Evolutionary conservation across 2,329 filamentous ascomycete genomes (phyloP), one percentile per base, ranked within the genome.

Genomic region (Phyllosticta ampelicida): DNA sequence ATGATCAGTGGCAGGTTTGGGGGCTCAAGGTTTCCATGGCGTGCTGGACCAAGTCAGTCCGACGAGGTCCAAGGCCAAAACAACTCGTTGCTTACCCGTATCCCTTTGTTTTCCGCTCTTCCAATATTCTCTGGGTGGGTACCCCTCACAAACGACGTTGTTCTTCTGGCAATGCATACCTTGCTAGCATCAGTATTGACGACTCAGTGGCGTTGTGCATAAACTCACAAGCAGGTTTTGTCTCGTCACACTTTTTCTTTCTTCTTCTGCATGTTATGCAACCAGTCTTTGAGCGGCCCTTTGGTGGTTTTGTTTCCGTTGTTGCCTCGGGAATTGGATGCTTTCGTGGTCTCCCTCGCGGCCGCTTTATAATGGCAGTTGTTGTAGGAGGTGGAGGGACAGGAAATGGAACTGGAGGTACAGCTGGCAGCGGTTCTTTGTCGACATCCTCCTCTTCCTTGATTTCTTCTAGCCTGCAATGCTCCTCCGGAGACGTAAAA

Each of bases 141-240:
- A 96, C 11, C 90, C 90, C 73, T 95, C 90, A 68, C 90, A 96
- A 11, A 91, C 83, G 11, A 95, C 89, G 9, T 90, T 89, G 70
- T 95, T 96, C 78, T 95, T 96, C 73, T 94, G 86, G 68, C 90
- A 96, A 66, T 95, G 95, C 71, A 89, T 79, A 48, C 56, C 56
- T 50, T 58, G 51, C 23, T 6, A 20, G 19, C 23, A 20, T 51
- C 28, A 53, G 3, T n/a, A 16, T 44, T n/a, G 29, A 21, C 51
- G 51, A 44, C 16, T 49, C 23, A 30, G n/a, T 36, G 50, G 18
- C 20, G 30, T 49, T 48, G 6, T 21, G 18, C 11, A 19, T 54
- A 55, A 18, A 56, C 64, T 56, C 69, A 75, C 74, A 78, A 49
- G 67, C 68, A 44, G 75, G 74, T 63, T 73, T 76, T 51, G 74